Evolutionary conservation across 2,329 filamentous ascomycete genomes (phyloP), one percentile per base, ranked within the genome.

Genomic region (Trichothecium sympodiale): DNA sequence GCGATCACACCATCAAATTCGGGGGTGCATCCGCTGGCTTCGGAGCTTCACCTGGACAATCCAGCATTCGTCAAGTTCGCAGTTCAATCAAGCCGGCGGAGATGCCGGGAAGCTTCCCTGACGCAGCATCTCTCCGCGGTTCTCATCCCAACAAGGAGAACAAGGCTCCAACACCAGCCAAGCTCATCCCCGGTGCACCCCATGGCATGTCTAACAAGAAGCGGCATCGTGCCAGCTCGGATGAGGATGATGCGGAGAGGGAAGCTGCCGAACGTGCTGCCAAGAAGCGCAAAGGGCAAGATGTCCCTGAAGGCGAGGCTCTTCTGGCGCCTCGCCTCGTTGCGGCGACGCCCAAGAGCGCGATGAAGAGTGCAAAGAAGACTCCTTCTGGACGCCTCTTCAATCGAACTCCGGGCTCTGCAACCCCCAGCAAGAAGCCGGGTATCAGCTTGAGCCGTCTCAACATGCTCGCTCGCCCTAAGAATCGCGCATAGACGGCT

Each of bases 121-220:
- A 45, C 3, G 23, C 25, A 12, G 46, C 52, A 8, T 34, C 44
- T 10, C 48, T 53, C 3, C 51, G 50, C 1, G 49, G 46, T 29
- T 49, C 52, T 10, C 59, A 61, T 37, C 57, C 58, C 9, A 65
- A 74, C 53, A 76, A 76, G 55, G 72, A 76, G 48, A 77, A 77
- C 46, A 56, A 61, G 31, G 59, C 59, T 2, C 67, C 64, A 5
- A 43, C 50, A 15, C 45, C 49, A 4, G 46, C 46, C 17, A 54
- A 55, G 31, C 26, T 62, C 51, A 48, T 67, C 34, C 20, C 54
- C n/a, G 64, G 65, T 28, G 65, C 75, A 27, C 64, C 72, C 4
- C 77, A 80, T 45, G 77, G 77, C 14, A 71, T 81, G 57, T 55
- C 62, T 7, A 80, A 74, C 59, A 80, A 81, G 64, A 81, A 79